Evolutionary conservation across 129 eudicot genomes (phyloP).

Genomic region (Saposhnikovia divaricata): DNA sequence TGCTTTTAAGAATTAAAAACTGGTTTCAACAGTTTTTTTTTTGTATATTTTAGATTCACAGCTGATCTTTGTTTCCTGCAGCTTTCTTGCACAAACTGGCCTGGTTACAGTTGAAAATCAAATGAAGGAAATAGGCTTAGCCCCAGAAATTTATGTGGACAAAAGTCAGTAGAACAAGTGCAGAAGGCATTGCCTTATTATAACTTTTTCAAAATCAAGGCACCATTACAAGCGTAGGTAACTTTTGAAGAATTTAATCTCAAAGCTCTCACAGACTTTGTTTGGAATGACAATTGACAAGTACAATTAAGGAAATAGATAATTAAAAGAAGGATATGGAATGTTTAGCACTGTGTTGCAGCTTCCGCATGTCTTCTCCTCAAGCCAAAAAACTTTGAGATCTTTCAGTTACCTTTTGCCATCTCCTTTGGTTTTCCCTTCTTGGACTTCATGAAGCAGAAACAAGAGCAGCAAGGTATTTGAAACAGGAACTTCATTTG

Average conservation of each 20-base stretch:
- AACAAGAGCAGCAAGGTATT: slow-evolving; percentile 44
- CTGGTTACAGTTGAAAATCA: slow-evolving; percentile 83
- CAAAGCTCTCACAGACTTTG: neutral
- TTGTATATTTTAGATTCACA: neutral
- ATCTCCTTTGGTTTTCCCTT: slow-evolving; percentile 20
- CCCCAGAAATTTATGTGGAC: slow-evolving; percentile 25
- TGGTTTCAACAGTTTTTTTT: neutral
- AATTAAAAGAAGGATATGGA: neutral
- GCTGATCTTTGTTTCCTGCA: slow-evolving; percentile 24
- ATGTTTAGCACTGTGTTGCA: neutral
- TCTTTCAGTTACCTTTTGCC: slow-evolving; percentile 15
- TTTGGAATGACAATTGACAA: slow-evolving; percentile 1
- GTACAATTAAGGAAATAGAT: neutral
- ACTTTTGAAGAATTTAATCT: neutral
- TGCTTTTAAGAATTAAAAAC: too few relatives aligned
- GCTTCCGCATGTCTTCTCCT: neutral
- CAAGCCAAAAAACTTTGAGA: neutral
- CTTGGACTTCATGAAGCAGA: slow-evolving; percentile 31
- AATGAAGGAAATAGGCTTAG: slow-evolving; percentile 87
- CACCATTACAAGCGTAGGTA: slow-evolving; percentile 3
- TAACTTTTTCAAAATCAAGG: neutral
- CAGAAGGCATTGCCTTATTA: slow-evolving; percentile 2
- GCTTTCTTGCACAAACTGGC: slow-evolving; percentile 94
- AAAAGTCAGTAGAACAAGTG: slow-evolving; percentile 38
- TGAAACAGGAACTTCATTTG: slow-evolving; percentile 36